phyloP scores from a whole-genome alignment of 371 early-diverging fungal genomes.

The Choanephora cucurbitarum region DNA sequence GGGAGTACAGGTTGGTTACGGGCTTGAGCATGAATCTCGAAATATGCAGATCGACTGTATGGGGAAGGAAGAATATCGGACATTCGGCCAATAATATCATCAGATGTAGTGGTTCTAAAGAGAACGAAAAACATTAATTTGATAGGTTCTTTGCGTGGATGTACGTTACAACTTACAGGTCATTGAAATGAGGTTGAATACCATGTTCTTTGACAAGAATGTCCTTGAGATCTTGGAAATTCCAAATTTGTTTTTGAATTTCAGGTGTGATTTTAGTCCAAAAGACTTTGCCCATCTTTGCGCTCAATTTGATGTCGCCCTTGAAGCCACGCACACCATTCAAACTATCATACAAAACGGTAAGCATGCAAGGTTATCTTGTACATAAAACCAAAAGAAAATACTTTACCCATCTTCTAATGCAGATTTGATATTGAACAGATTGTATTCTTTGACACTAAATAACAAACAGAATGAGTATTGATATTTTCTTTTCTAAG shows the following conservation, averaged over 20 bases:
- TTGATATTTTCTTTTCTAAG: too few relatives aligned
- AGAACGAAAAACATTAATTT: neutral
- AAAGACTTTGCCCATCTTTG: conserved; percentile 51
- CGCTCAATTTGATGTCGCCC: conserved; percentile 45
- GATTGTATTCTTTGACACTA: conserved; percentile 44
- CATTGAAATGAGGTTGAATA: conserved; percentile 35
- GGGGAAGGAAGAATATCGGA: conserved; percentile 30
- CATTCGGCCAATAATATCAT: conserved; percentile 26
- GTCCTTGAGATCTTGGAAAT: conserved; percentile 46
- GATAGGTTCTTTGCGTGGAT: neutral
- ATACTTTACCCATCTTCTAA: conserved; percentile 33
- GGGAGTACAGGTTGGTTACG: conserved; percentile 42
- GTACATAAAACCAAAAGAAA: neutral
- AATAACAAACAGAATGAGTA: neutral
- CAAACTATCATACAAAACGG: conserved; percentile 10
- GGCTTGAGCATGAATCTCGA: conserved; percentile 49
- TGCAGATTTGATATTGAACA: conserved; percentile 30
- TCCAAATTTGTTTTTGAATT: conserved; percentile 40
- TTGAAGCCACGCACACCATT: conserved; percentile 35
- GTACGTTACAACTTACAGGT: conserved; percentile 31
- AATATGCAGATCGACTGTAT: conserved; percentile 26
- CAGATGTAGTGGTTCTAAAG: conserved; percentile 35
- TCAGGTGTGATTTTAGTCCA: conserved; percentile 39
- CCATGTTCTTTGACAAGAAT: conserved; percentile 38
- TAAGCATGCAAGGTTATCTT: neutral